Base-by-base conservation (phyloP, 768 basidiomycete species). In the Podaxis pistillaris region DNA sequence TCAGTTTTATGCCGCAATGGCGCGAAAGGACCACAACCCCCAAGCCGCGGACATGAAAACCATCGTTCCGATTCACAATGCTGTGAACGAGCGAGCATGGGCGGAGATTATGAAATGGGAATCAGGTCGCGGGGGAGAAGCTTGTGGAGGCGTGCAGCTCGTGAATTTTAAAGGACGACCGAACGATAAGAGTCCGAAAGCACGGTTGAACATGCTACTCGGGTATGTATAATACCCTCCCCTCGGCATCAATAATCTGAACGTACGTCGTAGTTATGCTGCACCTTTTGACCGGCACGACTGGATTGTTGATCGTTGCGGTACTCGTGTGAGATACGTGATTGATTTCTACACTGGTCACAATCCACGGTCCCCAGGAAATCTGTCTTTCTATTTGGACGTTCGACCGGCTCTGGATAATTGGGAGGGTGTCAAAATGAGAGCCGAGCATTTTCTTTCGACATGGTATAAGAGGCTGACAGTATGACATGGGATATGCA, bases 1-100 rank as follows among this genome's bases (percentile, higher is more conserved):
- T n/a, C 96, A 98, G 76, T 99, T 99, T 82, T 98, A 91, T 75
- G 82, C 91, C n/a, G 96, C 97, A 19, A 95, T 99, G 89, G 85
- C 88, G 62, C 87, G 96, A 63, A 98, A 98, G 78, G 88, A 97
- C 68, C 93, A 97, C 73, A 86, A 89, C 59, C 96, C 96, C 3
- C 82, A 87, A 33, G 83, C 90, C 22, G 72, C 81, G n/a, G 96
- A 98, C 76, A 98, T 98, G 96, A 86, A 84, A 69, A 90, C 93
- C 30, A 89, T 99, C 69, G 94, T 99, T 22, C 96, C 96, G 13
- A 99, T 99, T 55, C 97, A 99, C 75, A 99, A 99, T 71, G 96
- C 96, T 40, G 97, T 98, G 59, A 99, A 99, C 73, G 97, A 98
- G 76, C 87, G 88, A 58, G 90, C 92, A 2, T 96, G 94, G 94